phyloP scores from a whole-genome alignment of 495 filamentous ascomycete species.

The Aspergillus conjunctus region DNA sequence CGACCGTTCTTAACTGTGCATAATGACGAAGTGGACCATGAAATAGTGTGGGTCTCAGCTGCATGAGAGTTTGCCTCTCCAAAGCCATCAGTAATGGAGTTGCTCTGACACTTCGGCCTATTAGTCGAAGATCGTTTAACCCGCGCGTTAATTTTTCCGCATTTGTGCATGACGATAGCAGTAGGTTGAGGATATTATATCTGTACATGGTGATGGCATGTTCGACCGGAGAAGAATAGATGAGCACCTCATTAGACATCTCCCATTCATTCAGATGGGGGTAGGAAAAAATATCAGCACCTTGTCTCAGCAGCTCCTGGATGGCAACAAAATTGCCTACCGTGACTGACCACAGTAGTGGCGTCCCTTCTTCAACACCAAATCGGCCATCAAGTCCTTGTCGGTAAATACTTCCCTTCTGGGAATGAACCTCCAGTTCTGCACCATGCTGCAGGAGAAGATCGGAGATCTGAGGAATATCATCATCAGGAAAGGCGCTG shows the following conservation, averaged over 20 bases:
- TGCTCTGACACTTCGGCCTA: neutral
- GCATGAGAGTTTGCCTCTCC: neutral
- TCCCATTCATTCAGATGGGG: neutral
- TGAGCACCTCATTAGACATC: neutral
- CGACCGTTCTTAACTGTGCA: neutral
- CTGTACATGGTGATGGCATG: neutral
- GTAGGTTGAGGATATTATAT: neutral
- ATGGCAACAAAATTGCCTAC: neutral
- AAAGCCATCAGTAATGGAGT: neutral
- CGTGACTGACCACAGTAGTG: neutral
- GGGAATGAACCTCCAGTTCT: neutral
- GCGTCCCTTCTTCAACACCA: neutral
- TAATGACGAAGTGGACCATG: neutral
- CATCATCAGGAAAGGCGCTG: neutral
- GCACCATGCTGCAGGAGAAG: neutral
- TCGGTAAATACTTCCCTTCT: neutral
- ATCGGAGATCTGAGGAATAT: neutral
- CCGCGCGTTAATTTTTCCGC: neutral
- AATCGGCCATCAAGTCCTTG: neutral
- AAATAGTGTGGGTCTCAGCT: neutral
- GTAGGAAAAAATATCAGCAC: neutral
- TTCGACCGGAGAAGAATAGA: neutral
- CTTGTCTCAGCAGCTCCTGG: neutral
- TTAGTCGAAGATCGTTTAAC: neutral
- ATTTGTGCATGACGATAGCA: neutral